Conservation (phyloP, 1,139 yeast species). For the Casaregolazyma lundiana region DNA sequence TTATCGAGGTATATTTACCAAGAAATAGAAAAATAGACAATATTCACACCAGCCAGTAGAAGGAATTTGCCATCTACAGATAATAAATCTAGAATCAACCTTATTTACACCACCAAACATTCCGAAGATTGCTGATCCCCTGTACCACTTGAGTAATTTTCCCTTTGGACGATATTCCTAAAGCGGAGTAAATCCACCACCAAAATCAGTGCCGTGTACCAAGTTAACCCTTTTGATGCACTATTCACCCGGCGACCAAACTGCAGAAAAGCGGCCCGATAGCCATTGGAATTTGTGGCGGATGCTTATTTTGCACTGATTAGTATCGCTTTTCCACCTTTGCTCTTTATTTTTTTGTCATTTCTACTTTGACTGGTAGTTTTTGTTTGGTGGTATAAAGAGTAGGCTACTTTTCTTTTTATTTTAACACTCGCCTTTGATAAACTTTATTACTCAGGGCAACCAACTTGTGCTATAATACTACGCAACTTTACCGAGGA, state of each 20-base stretch:
- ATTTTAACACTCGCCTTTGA: background rate
- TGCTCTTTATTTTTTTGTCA: background rate
- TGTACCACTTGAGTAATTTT: background rate
- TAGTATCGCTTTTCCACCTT: too few species aligned
- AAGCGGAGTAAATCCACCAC: conserved; percentile 1
- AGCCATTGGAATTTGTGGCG: too few species aligned
- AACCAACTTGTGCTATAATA: background rate
- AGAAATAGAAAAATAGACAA: background rate
- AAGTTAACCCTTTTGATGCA: background rate
- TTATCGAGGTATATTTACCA: background rate
- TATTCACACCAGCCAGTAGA: background rate
- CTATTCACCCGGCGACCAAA: background rate
- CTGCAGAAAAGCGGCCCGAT: background rate
- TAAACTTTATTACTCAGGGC: conserved; percentile 1
- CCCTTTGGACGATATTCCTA: background rate
- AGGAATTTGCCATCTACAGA: too few species aligned
- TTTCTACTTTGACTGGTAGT: background rate
- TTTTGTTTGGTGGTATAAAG: too few species aligned
- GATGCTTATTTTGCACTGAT: too few species aligned
- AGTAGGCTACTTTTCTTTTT: background rate
- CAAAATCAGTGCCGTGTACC: background rate
- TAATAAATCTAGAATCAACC: too few species aligned
- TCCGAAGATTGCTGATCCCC: background rate
- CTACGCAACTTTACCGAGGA: background rate
- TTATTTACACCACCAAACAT: too few species aligned